Conservation (phyloP, 2,329 filamentous ascomycete species). For the Dryadomyces sulphureus region DNA sequence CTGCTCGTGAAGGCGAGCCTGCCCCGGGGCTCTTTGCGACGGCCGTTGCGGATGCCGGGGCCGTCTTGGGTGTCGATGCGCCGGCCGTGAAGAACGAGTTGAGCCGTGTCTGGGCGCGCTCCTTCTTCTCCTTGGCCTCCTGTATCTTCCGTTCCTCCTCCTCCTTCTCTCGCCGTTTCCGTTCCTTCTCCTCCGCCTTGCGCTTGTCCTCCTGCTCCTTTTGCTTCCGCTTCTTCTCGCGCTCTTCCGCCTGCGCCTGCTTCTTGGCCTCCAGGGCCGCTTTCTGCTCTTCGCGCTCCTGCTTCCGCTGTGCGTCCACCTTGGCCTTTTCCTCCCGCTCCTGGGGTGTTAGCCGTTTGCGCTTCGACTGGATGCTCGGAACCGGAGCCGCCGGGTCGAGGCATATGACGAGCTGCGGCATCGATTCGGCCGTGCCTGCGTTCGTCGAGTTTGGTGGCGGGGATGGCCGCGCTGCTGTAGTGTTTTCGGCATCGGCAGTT, state of each 20-base stretch:
- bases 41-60: not conserved
- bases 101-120: conserved; percentile 31
- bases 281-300: conserved; percentile 19
- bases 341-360: conserved; percentile 27
- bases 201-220: conserved; percentile 20
- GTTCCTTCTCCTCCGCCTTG: conserved; percentile 24
- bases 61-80: conserved; percentile 24
- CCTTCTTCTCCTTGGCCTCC: conserved; percentile 33
- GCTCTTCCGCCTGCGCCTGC: conserved; percentile 17
- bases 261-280: conserved; percentile 23
- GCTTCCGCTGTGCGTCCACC: conserved; percentile 22
- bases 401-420: conserved; percentile 7
- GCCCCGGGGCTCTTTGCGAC: conserved; percentile 5
- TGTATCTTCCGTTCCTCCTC: conserved; percentile 29
- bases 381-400: conserved; percentile 5
- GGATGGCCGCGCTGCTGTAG: conserved; percentile 22
- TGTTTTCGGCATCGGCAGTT: conserved; percentile 27
- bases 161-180: conserved; percentile 35
- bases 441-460: conserved; percentile 19
- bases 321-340: conserved; percentile 24
- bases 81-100: conserved; percentile 29
- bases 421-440: conserved; percentile 8
- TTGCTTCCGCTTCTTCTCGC: conserved; percentile 21
- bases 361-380: conserved; percentile 23
- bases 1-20: conserved; percentile 16